Conservation (phyloP, 164 flowering plant genomes). For the Protea cynaroides region DNA sequence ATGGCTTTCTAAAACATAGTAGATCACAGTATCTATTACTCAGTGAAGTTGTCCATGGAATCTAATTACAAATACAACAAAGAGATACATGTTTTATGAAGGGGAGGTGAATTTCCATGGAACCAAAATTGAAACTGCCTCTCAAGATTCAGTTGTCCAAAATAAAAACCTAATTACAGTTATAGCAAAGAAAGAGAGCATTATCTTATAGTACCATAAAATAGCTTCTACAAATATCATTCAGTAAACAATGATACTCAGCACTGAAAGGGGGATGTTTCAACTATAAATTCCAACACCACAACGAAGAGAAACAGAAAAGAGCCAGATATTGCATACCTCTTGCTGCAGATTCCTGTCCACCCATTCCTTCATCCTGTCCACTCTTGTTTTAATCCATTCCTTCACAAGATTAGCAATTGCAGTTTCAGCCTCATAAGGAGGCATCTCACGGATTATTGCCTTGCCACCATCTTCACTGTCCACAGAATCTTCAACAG, state of each 20-base stretch:
- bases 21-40: too few species aligned
- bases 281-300: not conserved
- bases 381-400: constrained; percentile 72
- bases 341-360: constrained; percentile 77
- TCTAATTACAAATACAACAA: too few species aligned
- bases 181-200: too few species aligned
- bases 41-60: too few species aligned
- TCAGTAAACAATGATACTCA: not conserved
- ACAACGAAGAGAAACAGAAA: not conserved
- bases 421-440: constrained; percentile 77
- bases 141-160: too few species aligned
- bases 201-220: too few species aligned
- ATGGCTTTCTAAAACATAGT: too few species aligned
- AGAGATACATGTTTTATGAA: too few species aligned
- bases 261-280: not conserved
- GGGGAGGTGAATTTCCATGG: too few species aligned
- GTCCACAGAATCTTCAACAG: constrained; percentile 85
- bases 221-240: too few species aligned
- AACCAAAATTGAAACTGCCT: too few species aligned
- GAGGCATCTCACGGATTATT: constrained; percentile 82
- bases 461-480: constrained; percentile 98
- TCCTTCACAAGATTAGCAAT: constrained; percentile 52
- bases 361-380: constrained; percentile 68
- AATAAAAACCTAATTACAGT: too few species aligned
- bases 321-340: constrained; percentile 33